Percentiles rank a stretch among this genome's conserved stretches.
Conservation (phyloP, 2,329 filamentous ascomycete species). For the Zalaria sp. region DNA sequence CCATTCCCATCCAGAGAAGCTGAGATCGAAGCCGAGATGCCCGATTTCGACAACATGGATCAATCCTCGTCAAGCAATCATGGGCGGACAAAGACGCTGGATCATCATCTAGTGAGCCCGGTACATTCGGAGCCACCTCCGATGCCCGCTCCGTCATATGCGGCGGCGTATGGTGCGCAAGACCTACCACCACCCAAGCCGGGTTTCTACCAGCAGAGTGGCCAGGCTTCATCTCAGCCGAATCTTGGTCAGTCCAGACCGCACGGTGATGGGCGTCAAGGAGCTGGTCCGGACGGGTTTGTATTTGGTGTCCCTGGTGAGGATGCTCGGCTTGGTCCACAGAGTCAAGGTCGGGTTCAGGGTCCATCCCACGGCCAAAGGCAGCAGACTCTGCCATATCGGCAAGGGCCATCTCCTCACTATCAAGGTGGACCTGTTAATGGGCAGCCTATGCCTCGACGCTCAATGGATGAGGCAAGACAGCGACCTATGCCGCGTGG, state of each 20-base stretch:
- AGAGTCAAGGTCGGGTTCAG: constrained; percentile 3
- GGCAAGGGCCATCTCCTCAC: constrained; percentile 9
- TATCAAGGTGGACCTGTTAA: no score
- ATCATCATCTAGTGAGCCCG: constrained; percentile 12
- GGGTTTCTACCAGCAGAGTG: not conserved
- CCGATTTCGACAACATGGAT: constrained; percentile 41
- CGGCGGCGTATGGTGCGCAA: not conserved
- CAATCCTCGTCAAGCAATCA: constrained; percentile 5
- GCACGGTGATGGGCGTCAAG: not conserved
- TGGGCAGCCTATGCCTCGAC: no score
- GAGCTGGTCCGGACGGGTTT: constrained; percentile 4
- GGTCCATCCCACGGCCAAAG: not conserved
- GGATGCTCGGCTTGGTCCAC: constrained; percentile 1
- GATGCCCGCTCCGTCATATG: not conserved
- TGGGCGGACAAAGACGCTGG: constrained; percentile 15
- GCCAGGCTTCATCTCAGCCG: not conserved
- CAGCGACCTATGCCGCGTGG: no score
- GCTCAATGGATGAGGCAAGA: no score
- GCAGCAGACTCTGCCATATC: constrained; percentile 10
- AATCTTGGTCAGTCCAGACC: not conserved
- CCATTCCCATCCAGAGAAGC: constrained; percentile 21
- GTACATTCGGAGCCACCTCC: constrained; percentile 1
- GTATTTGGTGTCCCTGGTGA: constrained; percentile 8
- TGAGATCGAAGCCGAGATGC: constrained; percentile 43
- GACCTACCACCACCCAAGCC: constrained; percentile 1